These are phyloP conservation scores for Aspergillus indologenus DNA, from an alignment of 495 filamentous ascomycete genomes.

Conservation along the genomic window DNA sequence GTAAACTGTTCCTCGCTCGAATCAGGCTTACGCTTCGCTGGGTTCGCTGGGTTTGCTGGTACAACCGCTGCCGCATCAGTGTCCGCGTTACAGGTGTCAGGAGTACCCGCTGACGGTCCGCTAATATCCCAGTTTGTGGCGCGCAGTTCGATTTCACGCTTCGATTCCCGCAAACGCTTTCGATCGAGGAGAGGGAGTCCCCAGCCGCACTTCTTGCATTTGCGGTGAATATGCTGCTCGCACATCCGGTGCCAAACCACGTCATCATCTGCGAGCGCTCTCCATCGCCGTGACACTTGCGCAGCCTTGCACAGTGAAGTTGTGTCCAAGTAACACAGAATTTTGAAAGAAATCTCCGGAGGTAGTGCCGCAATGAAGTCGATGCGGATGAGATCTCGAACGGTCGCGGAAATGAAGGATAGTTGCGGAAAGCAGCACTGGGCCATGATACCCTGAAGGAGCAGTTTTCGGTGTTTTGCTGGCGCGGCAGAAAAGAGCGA, in stretches of 20 bases:
- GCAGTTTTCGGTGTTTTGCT: conserved; percentile 86
- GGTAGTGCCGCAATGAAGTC: conserved; percentile 90
- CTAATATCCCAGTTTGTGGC: conserved; percentile 52
- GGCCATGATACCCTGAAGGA: conserved; percentile 90
- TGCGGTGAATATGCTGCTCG: conserved; percentile 94
- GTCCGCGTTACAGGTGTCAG: conserved; percentile 15
- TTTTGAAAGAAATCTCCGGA: conserved; percentile 86
- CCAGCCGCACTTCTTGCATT: conserved; percentile 97
- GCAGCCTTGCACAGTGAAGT: conserved; percentile 96
- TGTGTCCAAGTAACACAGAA: conserved; percentile 89
- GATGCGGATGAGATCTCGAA: conserved; percentile 90
- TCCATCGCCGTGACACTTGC: conserved; percentile 89
- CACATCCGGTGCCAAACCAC: conserved; percentile 99
- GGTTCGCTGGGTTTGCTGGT: conserved; percentile 21
- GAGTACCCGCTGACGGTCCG: conserved; percentile 20
- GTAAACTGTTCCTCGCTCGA: conserved; percentile 28
- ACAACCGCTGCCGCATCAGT: conserved; percentile 17
- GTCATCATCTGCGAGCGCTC: conserved; percentile 86
- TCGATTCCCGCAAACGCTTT: conserved; percentile 82
- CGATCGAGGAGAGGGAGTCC: conserved; percentile 85
- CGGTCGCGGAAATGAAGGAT: conserved; percentile 80
- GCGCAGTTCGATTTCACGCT: conserved; percentile 75
- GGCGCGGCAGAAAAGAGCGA: conserved; percentile 95
- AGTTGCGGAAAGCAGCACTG: conserved; percentile 98
- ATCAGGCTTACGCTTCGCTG: conserved; percentile 41